These are phyloP conservation scores for Barnettozyma populi DNA, from an alignment of 805 yeast species.

Conservation along the genomic window DNA sequence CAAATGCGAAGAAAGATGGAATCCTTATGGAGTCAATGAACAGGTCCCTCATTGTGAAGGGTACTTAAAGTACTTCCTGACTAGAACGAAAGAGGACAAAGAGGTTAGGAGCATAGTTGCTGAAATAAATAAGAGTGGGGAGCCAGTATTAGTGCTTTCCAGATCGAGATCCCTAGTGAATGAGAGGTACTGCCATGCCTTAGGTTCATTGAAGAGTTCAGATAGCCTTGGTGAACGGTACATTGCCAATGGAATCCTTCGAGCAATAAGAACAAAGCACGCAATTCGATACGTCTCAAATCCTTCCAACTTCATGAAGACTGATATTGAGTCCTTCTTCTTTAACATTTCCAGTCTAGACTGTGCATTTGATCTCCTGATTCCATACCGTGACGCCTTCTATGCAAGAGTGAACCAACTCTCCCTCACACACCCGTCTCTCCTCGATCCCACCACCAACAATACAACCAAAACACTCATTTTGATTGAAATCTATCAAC, in stretches of 20 bases:
- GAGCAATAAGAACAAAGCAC: conserved; percentile 2
- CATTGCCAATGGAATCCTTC: conserved; percentile 2
- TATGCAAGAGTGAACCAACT: neutral
- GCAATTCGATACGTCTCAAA: neutral
- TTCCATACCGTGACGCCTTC: conserved; percentile 12
- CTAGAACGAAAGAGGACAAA: neutral
- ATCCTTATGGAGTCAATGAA: neutral
- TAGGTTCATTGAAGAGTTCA: neutral
- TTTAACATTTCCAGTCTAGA: conserved; percentile 12
- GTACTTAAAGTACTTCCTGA: neutral
- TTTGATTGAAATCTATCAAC: neutral
- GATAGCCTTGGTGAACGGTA: conserved; percentile 1
- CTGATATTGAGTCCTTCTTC: conserved; percentile 13
- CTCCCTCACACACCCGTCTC: neutral
- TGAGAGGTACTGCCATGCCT: neutral
- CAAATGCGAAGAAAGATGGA: conserved; percentile 1
- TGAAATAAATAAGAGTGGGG: neutral
- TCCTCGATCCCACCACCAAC: neutral
- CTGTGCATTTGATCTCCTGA: conserved; percentile 16
- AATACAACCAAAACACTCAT: neutral
- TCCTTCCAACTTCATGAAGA: neutral
- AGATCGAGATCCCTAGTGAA: neutral
- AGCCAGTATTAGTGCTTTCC: neutral
- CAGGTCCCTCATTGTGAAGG: neutral
- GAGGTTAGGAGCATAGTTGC: neutral